Evolutionary conservation across 441 rosid genomes (phyloP).

Genomic region (Brassica balearica): DNA sequence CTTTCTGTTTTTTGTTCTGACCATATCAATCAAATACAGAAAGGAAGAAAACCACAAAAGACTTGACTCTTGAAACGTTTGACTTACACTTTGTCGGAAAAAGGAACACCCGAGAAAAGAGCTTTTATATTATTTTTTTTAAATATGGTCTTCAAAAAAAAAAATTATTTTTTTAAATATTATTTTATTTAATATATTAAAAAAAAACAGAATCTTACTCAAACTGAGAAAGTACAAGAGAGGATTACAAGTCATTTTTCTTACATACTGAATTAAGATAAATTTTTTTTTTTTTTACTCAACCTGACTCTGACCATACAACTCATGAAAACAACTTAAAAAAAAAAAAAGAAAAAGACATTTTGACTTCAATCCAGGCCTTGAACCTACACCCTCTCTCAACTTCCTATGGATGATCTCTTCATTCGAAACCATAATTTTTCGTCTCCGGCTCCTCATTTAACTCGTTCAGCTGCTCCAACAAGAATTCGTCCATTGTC

Average conservation of each 20-base stretch:
- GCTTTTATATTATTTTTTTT: not conserved
- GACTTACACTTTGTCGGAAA: slow-evolving; percentile 35
- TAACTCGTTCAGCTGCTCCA: not conserved
- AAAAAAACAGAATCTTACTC: not conserved
- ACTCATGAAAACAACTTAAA: too few species aligned
- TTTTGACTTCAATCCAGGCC: too few species aligned
- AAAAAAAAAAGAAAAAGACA: too few species aligned
- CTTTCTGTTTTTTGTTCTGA: slow-evolving; percentile 1
- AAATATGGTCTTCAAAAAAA: too few species aligned
- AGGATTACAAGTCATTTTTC: not conserved
- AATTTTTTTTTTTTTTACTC: too few species aligned
- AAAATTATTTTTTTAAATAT: too few species aligned
- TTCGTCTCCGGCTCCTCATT: not conserved
- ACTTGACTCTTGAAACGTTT: slow-evolving; percentile 30
- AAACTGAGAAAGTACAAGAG: slow-evolving; percentile 4
- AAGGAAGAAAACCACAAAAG: not conserved
- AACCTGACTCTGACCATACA: too few species aligned
- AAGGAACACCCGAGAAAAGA: slow-evolving; percentile 15
- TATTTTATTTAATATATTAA: not conserved
- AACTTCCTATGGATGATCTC: not conserved
- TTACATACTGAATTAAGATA: not conserved
- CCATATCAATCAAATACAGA: slow-evolving; percentile 43
- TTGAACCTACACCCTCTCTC: too few species aligned
- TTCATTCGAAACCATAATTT: not conserved
- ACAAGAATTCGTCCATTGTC: not conserved